Percentiles rank a stretch among this genome's conserved stretches.
Evolutionary conservation across 768 basidiomycete species (phyloP).

Genomic region (Leucocoprinus birnbaumii): DNA sequence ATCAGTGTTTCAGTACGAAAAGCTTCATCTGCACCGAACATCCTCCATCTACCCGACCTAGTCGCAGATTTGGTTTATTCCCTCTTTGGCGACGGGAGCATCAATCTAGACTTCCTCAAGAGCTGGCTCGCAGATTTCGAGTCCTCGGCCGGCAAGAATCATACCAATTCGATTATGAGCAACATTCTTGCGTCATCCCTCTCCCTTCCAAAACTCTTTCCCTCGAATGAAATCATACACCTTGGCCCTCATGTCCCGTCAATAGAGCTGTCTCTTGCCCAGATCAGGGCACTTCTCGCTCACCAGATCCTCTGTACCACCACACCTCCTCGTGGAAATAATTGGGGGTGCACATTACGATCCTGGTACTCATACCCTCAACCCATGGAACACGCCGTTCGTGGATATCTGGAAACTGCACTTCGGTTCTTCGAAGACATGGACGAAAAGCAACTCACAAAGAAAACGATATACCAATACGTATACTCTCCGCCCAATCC

Average conservation of each 20-base stretch:
- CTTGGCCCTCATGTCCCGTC: slow-evolving; percentile 16
- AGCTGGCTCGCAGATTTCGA: slow-evolving; percentile 15
- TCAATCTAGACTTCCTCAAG: slow-evolving; percentile 13
- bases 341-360: slow-evolving; percentile 28
- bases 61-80: slow-evolving; percentile 30
- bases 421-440: slow-evolving; percentile 24
- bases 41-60: slow-evolving; percentile 22
- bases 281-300: slow-evolving; percentile 25
- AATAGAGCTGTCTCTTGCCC: slow-evolving; percentile 16
- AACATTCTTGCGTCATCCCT: slow-evolving; percentile 25
- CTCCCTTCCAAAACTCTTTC: slow-evolving; percentile 24
- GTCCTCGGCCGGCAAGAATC: slow-evolving; percentile 4
- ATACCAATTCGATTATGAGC: slow-evolving; percentile 11
- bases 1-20: slow-evolving; percentile 20
- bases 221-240: slow-evolving; percentile 20
- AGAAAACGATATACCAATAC: background rate
- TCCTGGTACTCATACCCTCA: slow-evolving; percentile 29
- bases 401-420: slow-evolving; percentile 25
- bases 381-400: slow-evolving; percentile 23
- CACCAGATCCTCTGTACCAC: slow-evolving; percentile 30
- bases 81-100: slow-evolving; percentile 24
- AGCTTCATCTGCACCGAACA: slow-evolving; percentile 12
- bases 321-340: slow-evolving; percentile 21
- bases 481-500: background rate
- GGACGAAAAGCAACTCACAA: slow-evolving; percentile 1